A percentile compares a stretch with the other conserved stretches of the same genome.
phyloP scores from a whole-genome alignment of 2,329 filamentous ascomycete genomes.

The Pyrenochaeta sp. region DNA sequence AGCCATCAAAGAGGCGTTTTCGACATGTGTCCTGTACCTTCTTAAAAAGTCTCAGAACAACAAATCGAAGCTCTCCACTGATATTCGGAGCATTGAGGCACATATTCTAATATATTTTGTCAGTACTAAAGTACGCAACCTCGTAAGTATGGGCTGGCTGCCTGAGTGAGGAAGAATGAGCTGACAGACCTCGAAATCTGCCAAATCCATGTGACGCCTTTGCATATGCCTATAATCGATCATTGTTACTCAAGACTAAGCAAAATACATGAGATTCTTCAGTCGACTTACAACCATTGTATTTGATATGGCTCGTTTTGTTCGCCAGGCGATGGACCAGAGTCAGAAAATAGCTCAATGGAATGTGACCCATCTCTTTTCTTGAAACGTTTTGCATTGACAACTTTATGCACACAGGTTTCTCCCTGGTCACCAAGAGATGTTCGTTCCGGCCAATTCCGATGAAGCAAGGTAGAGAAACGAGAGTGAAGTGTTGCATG shows the following conservation, averaged over 20 bases:
- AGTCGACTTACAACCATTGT: slow-evolving; percentile 10
- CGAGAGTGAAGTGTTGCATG: slow-evolving; percentile 1
- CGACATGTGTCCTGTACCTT: slow-evolving; percentile 1
- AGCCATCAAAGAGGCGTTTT: slow-evolving; percentile 8
- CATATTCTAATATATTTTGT: slow-evolving; percentile 3
- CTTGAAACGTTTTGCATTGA: slow-evolving; percentile 6
- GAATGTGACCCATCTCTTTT: slow-evolving; percentile 4
- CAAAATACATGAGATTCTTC: not conserved
- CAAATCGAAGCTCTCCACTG: slow-evolving; percentile 2
- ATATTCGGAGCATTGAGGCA: slow-evolving; percentile 9
- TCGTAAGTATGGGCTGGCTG: not conserved
- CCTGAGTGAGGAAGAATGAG: not conserved
- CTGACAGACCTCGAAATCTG: slow-evolving; percentile 6
- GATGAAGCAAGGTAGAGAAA: not conserved
- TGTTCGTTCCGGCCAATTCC: slow-evolving; percentile 2
- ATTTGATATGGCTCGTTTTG: slow-evolving; percentile 1
- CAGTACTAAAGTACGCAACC: not conserved
- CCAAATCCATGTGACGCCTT: slow-evolving; percentile 3
- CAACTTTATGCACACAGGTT: slow-evolving; percentile 1
- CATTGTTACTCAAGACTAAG: not conserved
- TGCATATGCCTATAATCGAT: slow-evolving; percentile 6
- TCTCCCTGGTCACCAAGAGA: not conserved
- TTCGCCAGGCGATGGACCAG: not conserved
- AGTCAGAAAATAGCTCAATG: slow-evolving; percentile 3
- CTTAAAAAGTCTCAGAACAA: slow-evolving; percentile 5